Evolutionary conservation across 2,329 filamentous ascomycete species (phyloP).

Genomic region (Chaetothyriales sp.): DNA sequence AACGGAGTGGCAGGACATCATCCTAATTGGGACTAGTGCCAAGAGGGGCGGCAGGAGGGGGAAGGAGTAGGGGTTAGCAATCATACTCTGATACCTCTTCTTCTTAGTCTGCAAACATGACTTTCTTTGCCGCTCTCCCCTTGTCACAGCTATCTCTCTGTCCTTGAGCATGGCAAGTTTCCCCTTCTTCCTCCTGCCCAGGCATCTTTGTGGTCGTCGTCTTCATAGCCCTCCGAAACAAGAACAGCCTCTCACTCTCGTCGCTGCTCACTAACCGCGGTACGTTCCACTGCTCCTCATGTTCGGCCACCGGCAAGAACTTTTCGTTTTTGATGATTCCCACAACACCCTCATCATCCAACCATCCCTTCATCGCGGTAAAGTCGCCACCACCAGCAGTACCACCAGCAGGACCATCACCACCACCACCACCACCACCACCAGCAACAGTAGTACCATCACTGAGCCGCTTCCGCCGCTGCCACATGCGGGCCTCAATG

Average conservation of each 20-base stretch:
- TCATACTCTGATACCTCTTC: background rate
- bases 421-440: too few species aligned
- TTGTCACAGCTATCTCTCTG: background rate
- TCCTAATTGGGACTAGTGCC: too few species aligned
- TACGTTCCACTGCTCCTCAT: slow-evolving; percentile 14
- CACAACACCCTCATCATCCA: slow-evolving; percentile 44
- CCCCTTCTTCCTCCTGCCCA: background rate
- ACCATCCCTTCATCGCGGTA: slow-evolving; percentile 8
- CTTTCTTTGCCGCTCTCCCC: background rate
- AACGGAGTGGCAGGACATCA: too few species aligned
- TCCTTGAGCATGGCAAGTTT: slow-evolving; percentile 1
- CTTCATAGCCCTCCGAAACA: background rate
- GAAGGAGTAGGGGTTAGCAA: too few species aligned
- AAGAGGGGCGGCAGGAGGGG: too few species aligned
- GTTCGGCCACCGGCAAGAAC: slow-evolving; percentile 29
- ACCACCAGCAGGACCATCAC: slow-evolving; percentile 3
- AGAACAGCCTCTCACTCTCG: background rate
- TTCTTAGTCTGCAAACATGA: background rate
- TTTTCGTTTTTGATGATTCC: slow-evolving; percentile 43
- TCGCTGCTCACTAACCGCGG: background rate
- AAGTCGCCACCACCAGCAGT: background rate
- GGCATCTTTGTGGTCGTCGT: too few species aligned
- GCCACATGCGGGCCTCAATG: slow-evolving; percentile 71
- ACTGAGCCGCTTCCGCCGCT: slow-evolving; percentile 44
- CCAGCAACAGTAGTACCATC: slow-evolving; percentile 1